Percentiles rank a stretch among this genome's conserved stretches.
These are phyloP conservation scores for Mentha longifolia DNA, from an alignment of 257 asterid genomes.

Conservation along the genomic window DNA sequence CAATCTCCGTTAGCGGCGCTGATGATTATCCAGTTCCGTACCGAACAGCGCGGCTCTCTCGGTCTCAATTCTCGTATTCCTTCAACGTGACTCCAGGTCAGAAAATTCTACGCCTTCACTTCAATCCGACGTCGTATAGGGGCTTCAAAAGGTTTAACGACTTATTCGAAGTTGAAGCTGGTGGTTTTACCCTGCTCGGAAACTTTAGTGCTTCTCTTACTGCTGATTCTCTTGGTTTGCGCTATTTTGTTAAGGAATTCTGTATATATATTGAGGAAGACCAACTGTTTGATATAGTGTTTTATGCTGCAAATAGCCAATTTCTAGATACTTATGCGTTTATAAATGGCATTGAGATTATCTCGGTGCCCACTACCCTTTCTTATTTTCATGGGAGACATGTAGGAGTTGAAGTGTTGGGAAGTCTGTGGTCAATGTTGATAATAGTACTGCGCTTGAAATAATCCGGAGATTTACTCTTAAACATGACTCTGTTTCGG, in stretches of 20 bases:
- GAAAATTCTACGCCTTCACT: constrained; percentile 12
- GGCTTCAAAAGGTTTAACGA: constrained; percentile 4
- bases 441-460: neutral
- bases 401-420: constrained; percentile 13
- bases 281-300: neutral
- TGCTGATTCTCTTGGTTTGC: constrained; percentile 3
- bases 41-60: constrained; percentile 1
- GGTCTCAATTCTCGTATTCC: neutral
- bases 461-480: constrained; percentile 9
- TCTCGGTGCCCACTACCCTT: neutral
- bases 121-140: constrained; percentile 9
- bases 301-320: neutral
- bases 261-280: neutral
- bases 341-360: constrained; percentile 1
- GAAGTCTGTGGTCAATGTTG: neutral
- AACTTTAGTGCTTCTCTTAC: constrained; percentile 13
- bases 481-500: neutral
- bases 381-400: constrained; percentile 12
- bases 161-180: constrained; percentile 18
- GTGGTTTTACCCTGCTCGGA: constrained; percentile 13
- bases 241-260: constrained; percentile 7
- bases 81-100: constrained; percentile 5
- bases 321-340: neutral
- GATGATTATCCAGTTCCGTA: neutral
- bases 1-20: neutral